Conservation (phyloP, 768 basidiomycete species). For the Sporobolomyces roseus region DNA sequence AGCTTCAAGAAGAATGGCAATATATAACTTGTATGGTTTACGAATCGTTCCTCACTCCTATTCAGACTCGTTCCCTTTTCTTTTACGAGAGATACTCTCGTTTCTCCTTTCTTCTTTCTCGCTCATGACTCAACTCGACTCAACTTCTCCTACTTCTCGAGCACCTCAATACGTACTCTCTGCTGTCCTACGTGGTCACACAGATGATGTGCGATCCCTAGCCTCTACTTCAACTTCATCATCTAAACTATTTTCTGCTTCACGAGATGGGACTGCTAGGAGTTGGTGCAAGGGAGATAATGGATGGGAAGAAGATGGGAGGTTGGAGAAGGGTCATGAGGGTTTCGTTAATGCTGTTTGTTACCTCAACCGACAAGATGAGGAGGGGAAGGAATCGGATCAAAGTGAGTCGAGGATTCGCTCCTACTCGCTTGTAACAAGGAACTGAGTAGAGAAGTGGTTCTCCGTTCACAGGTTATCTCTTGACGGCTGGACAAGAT, state of each 20-base stretch:
- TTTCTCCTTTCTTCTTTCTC: not conserved
- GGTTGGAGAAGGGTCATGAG: not conserved
- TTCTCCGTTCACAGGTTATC: conserved; percentile 59
- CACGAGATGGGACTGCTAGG: conserved; percentile 24
- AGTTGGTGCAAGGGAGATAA: not conserved
- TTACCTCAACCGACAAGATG: not conserved
- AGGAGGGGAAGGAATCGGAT: not conserved
- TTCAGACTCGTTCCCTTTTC: too few species aligned
- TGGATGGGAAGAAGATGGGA: conserved; percentile 1
- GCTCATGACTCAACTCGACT: not conserved
- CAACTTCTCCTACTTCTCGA: not conserved
- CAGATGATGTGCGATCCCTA: conserved; percentile 34
- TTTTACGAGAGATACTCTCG: too few species aligned
- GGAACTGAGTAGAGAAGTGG: not conserved
- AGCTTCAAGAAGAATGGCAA: too few species aligned
- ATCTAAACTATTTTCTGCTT: conserved; percentile 18
- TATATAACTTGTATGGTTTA: too few species aligned
- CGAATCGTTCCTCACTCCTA: too few species aligned
- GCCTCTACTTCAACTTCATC: not conserved
- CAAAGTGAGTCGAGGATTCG: not conserved
- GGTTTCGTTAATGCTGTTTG: conserved; percentile 19
- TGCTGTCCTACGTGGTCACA: conserved; percentile 23
- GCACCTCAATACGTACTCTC: not conserved
- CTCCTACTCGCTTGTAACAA: not conserved
- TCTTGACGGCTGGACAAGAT: conserved; percentile 81